phyloP scores from a whole-genome alignment of 2,329 filamentous ascomycete genomes.

The Colletotrichum destructivum region DNA sequence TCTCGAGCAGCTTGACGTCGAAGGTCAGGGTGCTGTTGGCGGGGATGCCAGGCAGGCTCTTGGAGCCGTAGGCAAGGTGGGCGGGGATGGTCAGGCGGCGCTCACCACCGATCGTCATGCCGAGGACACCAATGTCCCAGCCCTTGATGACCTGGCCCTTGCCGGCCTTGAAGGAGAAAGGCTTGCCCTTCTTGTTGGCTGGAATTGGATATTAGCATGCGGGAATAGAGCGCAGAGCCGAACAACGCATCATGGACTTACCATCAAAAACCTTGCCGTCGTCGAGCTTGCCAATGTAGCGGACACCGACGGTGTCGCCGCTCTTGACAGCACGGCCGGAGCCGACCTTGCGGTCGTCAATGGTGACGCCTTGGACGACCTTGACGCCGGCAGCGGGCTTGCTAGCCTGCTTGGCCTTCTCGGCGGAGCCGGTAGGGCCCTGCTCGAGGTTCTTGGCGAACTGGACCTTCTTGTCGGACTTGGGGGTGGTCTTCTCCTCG shows the following conservation, averaged over 20 bases:
- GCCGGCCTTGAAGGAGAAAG: constrained; percentile 96
- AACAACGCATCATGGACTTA: constrained; percentile 70
- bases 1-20: constrained; percentile 88
- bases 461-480: constrained; percentile 94
- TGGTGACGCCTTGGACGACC: constrained; percentile 87
- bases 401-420: constrained; percentile 56
- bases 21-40: constrained; percentile 93
- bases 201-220: constrained; percentile 39
- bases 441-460: constrained; percentile 99
- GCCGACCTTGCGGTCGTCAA: constrained; percentile 96
- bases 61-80: constrained; percentile 89
- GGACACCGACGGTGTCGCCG: constrained; percentile 91
- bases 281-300: constrained; percentile 97
- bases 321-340: constrained; percentile 88
- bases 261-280: constrained; percentile 96
- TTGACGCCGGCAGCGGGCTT: constrained; percentile 74
- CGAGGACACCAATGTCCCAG: constrained; percentile 94
- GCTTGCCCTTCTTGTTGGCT: constrained; percentile 99
- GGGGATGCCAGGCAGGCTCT: constrained; percentile 86
- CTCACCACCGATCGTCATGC: constrained; percentile 95
- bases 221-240: constrained; percentile 1
- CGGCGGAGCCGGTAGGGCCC: constrained; percentile 84
- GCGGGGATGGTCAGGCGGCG: constrained; percentile 92
- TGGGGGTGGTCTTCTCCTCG: constrained; percentile 70
- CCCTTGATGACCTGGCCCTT: constrained; percentile 98